Percentiles rank a stretch among this genome's conserved stretches.
phyloP scores from a whole-genome alignment of 306 rosid genomes.

The Delonix regia region DNA sequence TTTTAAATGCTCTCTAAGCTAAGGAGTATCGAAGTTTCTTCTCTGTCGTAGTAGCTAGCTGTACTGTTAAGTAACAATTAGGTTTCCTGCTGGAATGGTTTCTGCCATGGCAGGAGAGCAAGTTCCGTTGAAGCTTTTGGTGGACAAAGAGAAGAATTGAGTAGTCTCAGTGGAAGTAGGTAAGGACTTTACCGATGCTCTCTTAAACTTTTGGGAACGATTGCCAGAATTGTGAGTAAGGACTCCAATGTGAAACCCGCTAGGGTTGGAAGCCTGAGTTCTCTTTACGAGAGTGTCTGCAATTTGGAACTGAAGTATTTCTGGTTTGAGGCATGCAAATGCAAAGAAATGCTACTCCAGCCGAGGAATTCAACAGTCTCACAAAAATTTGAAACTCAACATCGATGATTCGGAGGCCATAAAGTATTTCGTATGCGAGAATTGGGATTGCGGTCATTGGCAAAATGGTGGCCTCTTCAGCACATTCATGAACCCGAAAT shows the following conservation, averaged over 20 bases:
- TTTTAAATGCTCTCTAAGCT: too few relatives aligned
- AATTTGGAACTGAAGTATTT: background rate
- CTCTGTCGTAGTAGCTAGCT: too few relatives aligned
- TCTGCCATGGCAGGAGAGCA: background rate
- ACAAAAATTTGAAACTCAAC: background rate
- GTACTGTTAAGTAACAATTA: too few relatives aligned
- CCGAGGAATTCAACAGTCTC: background rate
- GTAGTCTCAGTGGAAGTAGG: slow-evolving; percentile 36
- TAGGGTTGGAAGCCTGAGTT: background rate
- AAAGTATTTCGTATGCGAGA: slow-evolving; percentile 2
- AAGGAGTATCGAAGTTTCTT: too few relatives aligned
- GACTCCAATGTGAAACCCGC: background rate
- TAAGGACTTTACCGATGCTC: slow-evolving; percentile 21
- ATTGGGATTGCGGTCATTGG: background rate
- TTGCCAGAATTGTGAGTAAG: background rate
- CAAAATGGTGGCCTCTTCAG: background rate
- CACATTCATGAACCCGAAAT: background rate
- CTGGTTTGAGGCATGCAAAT: too few relatives aligned
- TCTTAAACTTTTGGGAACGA: slow-evolving; percentile 30
- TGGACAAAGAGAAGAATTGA: background rate
- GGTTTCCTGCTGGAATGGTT: too few relatives aligned
- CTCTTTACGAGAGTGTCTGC: background rate
- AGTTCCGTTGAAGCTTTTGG: slow-evolving; percentile 16
- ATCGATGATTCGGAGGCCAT: background rate
- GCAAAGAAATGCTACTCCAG: background rate